Conservation (phyloP, 148 eudicot genomes). For the Polygonum maritimum region DNA sequence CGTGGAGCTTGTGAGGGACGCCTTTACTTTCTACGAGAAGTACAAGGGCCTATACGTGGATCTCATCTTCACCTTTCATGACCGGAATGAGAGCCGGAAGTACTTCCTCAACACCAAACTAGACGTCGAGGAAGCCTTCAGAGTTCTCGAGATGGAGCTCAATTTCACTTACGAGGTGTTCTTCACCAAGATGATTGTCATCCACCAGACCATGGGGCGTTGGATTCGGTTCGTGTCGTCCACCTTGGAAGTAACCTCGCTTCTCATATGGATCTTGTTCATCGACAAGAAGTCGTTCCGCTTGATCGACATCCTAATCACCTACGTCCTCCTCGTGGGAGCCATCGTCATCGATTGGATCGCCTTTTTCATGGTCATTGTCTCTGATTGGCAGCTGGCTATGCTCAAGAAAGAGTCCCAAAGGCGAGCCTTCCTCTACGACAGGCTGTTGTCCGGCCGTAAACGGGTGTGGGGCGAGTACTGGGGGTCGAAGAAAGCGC, state of each 20-base stretch:
- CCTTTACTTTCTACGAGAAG: slow-evolving; percentile 20
- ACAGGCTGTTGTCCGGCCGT: neutral
- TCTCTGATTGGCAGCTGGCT: slow-evolving; percentile 27
- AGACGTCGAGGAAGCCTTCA: slow-evolving; percentile 32
- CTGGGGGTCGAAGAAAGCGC: neutral
- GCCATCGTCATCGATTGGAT: slow-evolving; percentile 29
- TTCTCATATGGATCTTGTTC: slow-evolving; percentile 13
- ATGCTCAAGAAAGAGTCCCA: neutral
- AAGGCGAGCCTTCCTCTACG: neutral
- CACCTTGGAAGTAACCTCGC: slow-evolving; percentile 5
- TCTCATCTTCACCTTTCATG: slow-evolving; percentile 35
- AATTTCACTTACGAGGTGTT: slow-evolving; percentile 39
- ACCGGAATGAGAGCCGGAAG: slow-evolving; percentile 27
- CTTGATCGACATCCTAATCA: slow-evolving; percentile 22
- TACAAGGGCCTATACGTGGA: slow-evolving; percentile 45
- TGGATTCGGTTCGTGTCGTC: slow-evolving; percentile 13
- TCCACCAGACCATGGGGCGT: slow-evolving; percentile 18
- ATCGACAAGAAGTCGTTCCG: neutral
- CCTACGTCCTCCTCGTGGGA: slow-evolving; percentile 14
- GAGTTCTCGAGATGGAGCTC: slow-evolving; percentile 41
- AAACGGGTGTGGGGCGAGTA: neutral
- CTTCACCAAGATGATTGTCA: slow-evolving; percentile 33
- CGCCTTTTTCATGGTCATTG: slow-evolving; percentile 26
- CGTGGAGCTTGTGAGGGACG: slow-evolving; percentile 22
- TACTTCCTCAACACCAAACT: slow-evolving; percentile 21